phyloP scores from a whole-genome alignment of 352 stramenopile genomes.

The Phytophthora quininea region DNA sequence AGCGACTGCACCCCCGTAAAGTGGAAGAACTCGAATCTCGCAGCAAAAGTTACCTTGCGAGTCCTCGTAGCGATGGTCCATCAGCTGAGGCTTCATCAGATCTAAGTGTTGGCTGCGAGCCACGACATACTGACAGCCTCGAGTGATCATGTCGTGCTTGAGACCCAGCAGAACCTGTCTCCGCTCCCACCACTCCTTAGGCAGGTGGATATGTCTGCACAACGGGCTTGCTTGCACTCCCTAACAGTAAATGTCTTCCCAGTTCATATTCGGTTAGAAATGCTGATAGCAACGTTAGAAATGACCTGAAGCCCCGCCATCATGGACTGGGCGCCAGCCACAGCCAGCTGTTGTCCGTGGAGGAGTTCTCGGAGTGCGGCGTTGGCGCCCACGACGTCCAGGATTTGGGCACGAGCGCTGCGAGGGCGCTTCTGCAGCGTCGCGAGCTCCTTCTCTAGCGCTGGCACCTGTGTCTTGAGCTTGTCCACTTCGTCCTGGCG shows the following conservation, averaged over 20 bases:
- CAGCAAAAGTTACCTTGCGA: slow-evolving; percentile 4
- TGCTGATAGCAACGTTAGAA: too few relatives aligned
- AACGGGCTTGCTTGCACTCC: slow-evolving; percentile 26
- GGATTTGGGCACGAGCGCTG: slow-evolving; percentile 24
- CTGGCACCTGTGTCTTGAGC: slow-evolving; percentile 22
- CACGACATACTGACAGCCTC: slow-evolving; percentile 40
- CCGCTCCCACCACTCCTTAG: slow-evolving; percentile 34
- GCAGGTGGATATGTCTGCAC: slow-evolving; percentile 33
- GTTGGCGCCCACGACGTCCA: slow-evolving; percentile 22
- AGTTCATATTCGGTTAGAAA: too few relatives aligned
- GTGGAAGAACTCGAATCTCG: slow-evolving; percentile 6
- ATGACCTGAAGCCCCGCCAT: slow-evolving; percentile 23
- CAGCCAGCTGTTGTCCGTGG: slow-evolving; percentile 11
- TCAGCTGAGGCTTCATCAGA: slow-evolving; percentile 38
- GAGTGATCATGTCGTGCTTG: slow-evolving; percentile 44
- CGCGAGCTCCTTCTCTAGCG: slow-evolving; percentile 24
- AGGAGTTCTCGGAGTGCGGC: slow-evolving; percentile 36
- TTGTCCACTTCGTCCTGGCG: slow-evolving; percentile 34
- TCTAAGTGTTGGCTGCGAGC: slow-evolving; percentile 44
- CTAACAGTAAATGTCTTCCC: too few relatives aligned
- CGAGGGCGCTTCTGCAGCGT: slow-evolving; percentile 24
- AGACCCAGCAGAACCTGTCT: slow-evolving; percentile 42
- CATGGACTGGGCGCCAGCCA: slow-evolving; percentile 34
- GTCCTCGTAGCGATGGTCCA: slow-evolving; percentile 16
- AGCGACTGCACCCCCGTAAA: slow-evolving; percentile 51